phyloP scores from a whole-genome alignment of 2,329 filamentous ascomycete genomes.

The Trichoderma atroviride region DNA sequence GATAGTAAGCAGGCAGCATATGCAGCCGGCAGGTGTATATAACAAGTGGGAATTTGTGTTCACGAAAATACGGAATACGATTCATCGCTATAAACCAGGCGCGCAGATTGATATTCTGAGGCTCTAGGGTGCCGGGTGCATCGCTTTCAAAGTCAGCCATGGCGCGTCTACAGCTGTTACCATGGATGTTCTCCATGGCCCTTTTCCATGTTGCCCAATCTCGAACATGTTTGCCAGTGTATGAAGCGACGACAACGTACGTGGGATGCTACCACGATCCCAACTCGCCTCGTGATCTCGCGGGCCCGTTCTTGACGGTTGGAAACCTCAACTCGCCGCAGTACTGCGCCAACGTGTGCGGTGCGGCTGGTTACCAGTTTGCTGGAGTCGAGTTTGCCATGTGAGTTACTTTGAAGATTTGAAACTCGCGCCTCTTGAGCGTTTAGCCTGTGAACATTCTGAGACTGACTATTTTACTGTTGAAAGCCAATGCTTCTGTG shows the following conservation, averaged over 20 bases:
- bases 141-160: conserved; percentile 11
- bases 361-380: conserved; percentile 28
- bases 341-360: conserved; percentile 30
- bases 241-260: conserved; percentile 22
- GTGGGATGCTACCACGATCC: conserved; percentile 28
- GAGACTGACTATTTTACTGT: not conserved
- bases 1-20: conserved; percentile 3
- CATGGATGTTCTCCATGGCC: conserved; percentile 23
- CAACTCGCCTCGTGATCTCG: conserved; percentile 27
- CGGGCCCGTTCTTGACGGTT: conserved; percentile 25
- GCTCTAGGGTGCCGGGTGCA: not conserved
- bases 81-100: not conserved
- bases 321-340: conserved; percentile 27
- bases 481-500: conserved; percentile 29
- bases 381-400: conserved; percentile 27
- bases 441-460: not conserved
- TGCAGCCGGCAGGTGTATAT: conserved; percentile 2
- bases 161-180: conserved; percentile 12
- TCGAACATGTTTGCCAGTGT: conserved; percentile 26
- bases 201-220: conserved; percentile 22
- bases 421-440: not conserved
- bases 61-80: not conserved
- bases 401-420: conserved; percentile 7
- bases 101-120: not conserved
- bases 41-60: not conserved